These are phyloP conservation scores for Saccharomycopsis fibuligera DNA, from an alignment of 805 yeast species.

Conservation along the genomic window DNA sequence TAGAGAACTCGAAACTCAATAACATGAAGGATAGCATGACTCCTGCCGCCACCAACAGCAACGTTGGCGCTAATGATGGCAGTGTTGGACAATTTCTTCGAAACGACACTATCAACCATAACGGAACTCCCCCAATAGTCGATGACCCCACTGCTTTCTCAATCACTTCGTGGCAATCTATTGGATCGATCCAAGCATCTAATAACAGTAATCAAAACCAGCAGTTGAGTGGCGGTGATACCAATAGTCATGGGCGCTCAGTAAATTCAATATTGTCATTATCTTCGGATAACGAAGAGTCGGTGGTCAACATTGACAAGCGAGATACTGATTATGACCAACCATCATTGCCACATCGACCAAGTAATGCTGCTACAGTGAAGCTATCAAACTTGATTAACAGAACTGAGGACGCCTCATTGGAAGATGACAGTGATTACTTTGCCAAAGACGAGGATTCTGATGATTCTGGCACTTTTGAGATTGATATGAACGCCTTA, in stretches of 20 bases:
- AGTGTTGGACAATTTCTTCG: neutral
- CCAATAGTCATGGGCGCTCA: constrained; percentile 9
- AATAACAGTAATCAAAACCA: constrained; percentile 1
- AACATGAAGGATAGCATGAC: constrained; percentile 1
- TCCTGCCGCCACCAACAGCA: neutral
- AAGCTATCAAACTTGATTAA: neutral
- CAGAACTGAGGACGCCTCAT: neutral
- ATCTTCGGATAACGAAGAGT: constrained; percentile 19
- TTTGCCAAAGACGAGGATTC: constrained; percentile 11
- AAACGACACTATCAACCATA: neutral
- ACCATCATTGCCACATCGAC: no score
- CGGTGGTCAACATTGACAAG: neutral
- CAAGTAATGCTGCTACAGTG: neutral
- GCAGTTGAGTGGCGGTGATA: constrained; percentile 5
- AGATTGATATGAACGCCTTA: constrained; percentile 18
- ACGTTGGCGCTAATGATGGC: neutral
- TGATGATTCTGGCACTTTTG: constrained; percentile 22
- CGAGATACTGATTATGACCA: neutral
- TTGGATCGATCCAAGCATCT: constrained; percentile 7
- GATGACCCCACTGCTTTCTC: constrained; percentile 16
- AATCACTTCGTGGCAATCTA: constrained; percentile 20
- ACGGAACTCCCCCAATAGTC: neutral
- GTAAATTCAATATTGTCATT: constrained; percentile 18
- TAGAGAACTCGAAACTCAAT: constrained; percentile 19
- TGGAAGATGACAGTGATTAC: neutral